Percentiles rank a stretch among this genome's conserved stretches.
These are phyloP conservation scores for Radiomyces spectabilis DNA, from an alignment of 192 early-diverging fungal species.

Conservation along the genomic window DNA sequence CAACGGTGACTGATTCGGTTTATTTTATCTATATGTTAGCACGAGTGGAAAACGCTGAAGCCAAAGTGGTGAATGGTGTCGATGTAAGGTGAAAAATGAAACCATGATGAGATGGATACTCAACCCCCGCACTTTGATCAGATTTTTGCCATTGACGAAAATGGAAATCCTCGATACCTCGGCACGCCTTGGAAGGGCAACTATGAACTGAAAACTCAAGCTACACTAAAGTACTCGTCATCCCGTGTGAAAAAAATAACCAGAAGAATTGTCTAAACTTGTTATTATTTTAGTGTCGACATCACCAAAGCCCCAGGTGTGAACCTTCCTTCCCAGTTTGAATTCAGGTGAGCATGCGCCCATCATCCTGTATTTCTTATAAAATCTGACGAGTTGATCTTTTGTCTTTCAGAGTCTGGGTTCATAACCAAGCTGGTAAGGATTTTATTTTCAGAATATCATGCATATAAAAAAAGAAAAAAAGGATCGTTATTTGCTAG, in stretches of 20 bases:
- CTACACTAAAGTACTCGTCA: conserved; percentile 19
- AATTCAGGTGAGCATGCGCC: too few species aligned
- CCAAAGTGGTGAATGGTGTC: conserved; percentile 19
- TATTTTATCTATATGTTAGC: too few species aligned
- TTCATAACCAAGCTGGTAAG: conserved; percentile 9
- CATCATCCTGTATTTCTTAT: too few species aligned
- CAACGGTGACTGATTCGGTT: too few species aligned
- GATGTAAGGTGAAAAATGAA: conserved; percentile 18
- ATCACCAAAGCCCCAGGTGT: conserved; percentile 15
- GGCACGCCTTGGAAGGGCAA: conserved; percentile 16
- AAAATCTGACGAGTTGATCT: too few species aligned
- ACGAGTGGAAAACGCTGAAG: conserved; percentile 11
- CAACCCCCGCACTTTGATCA: too few species aligned
- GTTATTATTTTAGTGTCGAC: conserved; percentile 11
- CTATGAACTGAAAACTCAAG: conserved; percentile 10
- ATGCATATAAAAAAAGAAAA: too few species aligned
- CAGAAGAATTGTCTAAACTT: too few species aligned
- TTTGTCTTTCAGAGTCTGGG: conserved; percentile 8
- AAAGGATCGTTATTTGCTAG: too few species aligned
- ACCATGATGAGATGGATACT: too few species aligned
- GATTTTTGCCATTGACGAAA: conserved; percentile 10
- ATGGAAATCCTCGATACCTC: conserved; percentile 11
- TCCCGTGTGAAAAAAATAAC: too few species aligned
- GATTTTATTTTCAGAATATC: too few species aligned
- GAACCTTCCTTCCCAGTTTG: conserved; percentile 22